Evolutionary conservation across 495 filamentous ascomycete genomes (phyloP).

Genomic region (Mytilinidion resinicola): DNA sequence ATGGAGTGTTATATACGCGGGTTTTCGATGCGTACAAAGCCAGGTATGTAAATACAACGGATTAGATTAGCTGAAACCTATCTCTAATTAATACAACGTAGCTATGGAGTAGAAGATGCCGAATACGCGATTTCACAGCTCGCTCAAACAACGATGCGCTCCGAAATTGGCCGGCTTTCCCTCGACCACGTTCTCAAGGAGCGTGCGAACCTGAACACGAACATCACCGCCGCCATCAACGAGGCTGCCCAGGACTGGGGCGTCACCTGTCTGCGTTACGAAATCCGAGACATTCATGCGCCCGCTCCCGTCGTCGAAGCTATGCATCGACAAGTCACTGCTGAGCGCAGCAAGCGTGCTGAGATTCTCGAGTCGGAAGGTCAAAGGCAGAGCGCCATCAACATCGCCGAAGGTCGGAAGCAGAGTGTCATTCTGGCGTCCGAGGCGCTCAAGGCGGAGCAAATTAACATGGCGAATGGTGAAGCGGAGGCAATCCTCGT

Average conservation of each 20-base stretch:
- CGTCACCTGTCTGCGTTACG: conserved; percentile 90
- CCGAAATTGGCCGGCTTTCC: conserved; percentile 91
- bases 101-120: conserved; percentile 96
- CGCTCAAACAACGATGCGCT: conserved; percentile 97
- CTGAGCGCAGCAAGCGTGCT: conserved; percentile 90
- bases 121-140: conserved; percentile 98
- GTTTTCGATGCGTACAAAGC: conserved; percentile 98
- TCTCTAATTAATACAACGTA: conserved; percentile 31
- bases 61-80: neutral
- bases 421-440: conserved; percentile 92
- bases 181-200: conserved; percentile 97
- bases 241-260: conserved; percentile 96
- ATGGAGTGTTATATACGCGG: conserved; percentile 89
- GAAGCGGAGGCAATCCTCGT: conserved; percentile 90
- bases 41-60: conserved; percentile 46
- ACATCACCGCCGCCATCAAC: conserved; percentile 97
- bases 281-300: conserved; percentile 97
- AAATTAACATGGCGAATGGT: conserved; percentile 85
- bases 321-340: conserved; percentile 97
- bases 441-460: conserved; percentile 81
- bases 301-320: conserved; percentile 86
- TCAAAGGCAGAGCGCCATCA: conserved; percentile 93
- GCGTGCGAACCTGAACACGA: conserved; percentile 87
- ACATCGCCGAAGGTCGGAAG: conserved; percentile 95
- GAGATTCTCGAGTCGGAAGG: conserved; percentile 96